These are phyloP conservation scores for Lactifluus hygrophoroides DNA, from an alignment of 768 basidiomycete genomes.

Conservation along the genomic window DNA sequence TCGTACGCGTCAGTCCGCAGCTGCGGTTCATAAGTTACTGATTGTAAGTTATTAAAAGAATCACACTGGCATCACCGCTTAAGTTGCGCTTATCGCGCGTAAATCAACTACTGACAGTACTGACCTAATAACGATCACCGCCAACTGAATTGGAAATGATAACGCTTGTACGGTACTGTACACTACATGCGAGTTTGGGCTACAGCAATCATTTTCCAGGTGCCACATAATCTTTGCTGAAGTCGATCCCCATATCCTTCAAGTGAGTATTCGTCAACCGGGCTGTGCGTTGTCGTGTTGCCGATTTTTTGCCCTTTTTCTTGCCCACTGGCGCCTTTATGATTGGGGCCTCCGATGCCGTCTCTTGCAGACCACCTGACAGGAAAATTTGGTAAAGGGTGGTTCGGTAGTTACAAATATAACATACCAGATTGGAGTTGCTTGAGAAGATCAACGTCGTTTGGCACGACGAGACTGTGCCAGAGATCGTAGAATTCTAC, in stretches of 20 bases:
- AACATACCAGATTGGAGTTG: slow-evolving; percentile 63
- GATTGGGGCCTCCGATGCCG: slow-evolving; percentile 50
- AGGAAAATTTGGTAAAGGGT: not conserved
- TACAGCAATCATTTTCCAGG: slow-evolving; percentile 21
- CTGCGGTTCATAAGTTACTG: too few relatives aligned
- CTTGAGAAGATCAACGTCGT: slow-evolving; percentile 73
- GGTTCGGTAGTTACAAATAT: not conserved
- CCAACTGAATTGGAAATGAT: too few relatives aligned
- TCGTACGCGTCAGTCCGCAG: too few relatives aligned
- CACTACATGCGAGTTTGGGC: not conserved
- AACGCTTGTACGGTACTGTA: too few relatives aligned
- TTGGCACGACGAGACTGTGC: slow-evolving; percentile 78
- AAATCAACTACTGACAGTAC: too few relatives aligned
- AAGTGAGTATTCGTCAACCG: slow-evolving; percentile 87
- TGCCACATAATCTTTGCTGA: slow-evolving; percentile 60
- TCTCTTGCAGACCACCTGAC: slow-evolving; percentile 73
- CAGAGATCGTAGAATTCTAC: slow-evolving; percentile 84
- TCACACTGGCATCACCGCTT: too few relatives aligned
- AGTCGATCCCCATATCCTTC: slow-evolving; percentile 69
- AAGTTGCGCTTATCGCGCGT: too few relatives aligned
- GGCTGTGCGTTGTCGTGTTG: slow-evolving; percentile 62
- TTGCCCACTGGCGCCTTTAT: slow-evolving; percentile 47
- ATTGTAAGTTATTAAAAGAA: too few relatives aligned
- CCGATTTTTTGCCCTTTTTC: slow-evolving; percentile 78
- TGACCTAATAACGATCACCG: too few relatives aligned